phyloP scores from a whole-genome alignment of 805 yeast species.

The Candida adriatica region DNA sequence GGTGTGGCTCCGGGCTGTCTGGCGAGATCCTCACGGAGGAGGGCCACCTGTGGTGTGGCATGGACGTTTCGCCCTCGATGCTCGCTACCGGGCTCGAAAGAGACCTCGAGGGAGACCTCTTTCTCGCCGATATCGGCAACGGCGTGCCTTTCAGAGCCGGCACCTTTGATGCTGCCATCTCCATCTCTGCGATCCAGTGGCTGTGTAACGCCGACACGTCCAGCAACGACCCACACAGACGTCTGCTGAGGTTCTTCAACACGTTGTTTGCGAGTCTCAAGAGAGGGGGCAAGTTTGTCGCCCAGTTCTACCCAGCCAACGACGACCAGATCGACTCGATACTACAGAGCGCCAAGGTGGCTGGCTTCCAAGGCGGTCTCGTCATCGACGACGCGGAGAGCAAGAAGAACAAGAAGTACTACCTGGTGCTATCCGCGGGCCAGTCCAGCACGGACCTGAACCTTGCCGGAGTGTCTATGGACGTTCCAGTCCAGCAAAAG shows the following conservation, averaged over 20 bases:
- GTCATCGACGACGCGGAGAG: constrained; percentile 92
- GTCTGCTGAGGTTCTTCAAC: constrained; percentile 78
- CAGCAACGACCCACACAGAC: constrained; percentile 72
- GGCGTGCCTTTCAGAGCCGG: constrained; percentile 97
- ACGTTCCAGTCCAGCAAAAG: constrained; percentile 47
- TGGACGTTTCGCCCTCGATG: constrained; percentile 96
- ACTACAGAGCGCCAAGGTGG: constrained; percentile 76
- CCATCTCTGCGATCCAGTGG: constrained; percentile 96
- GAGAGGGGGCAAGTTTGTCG: constrained; percentile 95
- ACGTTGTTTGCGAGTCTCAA: constrained; percentile 78
- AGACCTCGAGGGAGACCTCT: constrained; percentile 89
- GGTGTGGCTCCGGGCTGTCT: constrained; percentile 94
- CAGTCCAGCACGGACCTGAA: constrained; percentile 68
- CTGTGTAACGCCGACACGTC: constrained; percentile 90
- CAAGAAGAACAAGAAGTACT: constrained; percentile 85
- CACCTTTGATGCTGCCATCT: constrained; percentile 91
- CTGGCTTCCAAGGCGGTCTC: constrained; percentile 95
- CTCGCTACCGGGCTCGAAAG: constrained; percentile 89
- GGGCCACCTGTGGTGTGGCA: constrained; percentile 90
- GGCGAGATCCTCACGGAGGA: constrained; percentile 94
- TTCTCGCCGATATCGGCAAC: constrained; percentile 85
- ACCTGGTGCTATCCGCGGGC: constrained; percentile 86
- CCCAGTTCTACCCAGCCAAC: constrained; percentile 92
- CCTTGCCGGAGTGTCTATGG: constrained; percentile 75
- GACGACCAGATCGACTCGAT: constrained; percentile 79